Conservation (phyloP, 2,329 filamentous ascomycete genomes). For the Aspergillus aculeatinus region DNA sequence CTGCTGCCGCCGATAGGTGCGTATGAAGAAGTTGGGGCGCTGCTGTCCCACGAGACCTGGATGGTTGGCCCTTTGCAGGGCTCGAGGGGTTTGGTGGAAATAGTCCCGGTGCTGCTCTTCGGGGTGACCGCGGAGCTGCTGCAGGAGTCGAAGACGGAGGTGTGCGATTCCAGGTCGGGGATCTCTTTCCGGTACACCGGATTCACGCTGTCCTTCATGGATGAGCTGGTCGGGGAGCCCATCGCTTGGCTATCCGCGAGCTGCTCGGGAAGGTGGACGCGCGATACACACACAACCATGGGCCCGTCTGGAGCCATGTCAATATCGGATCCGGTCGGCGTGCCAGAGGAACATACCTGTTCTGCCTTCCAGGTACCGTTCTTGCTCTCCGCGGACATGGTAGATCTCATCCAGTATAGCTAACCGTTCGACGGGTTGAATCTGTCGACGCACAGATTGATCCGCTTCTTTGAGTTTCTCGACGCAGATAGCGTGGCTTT, state of each 20-base stretch:
- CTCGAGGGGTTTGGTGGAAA: neutral
- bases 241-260: conserved; percentile 19
- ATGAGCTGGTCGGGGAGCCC: conserved; percentile 16
- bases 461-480: conserved; percentile 35
- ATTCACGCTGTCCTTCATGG: conserved; percentile 15
- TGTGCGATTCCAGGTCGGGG: conserved; percentile 23
- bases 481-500: conserved; percentile 34
- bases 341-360: conserved; percentile 24
- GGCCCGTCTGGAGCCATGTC: conserved; percentile 23
- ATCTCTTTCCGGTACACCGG: conserved; percentile 15
- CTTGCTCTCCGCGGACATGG: conserved; percentile 34
- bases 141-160: conserved; percentile 22
- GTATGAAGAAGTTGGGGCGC: conserved; percentile 6
- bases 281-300: conserved; percentile 27
- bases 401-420: conserved; percentile 38
- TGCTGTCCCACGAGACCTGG: conserved; percentile 14
- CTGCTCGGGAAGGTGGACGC: conserved; percentile 29
- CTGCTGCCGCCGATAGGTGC: conserved; percentile 11
- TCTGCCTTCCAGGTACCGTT: conserved; percentile 29
- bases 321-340: neutral
- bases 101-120: conserved; percentile 5
- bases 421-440: conserved; percentile 28
- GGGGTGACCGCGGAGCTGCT: conserved; percentile 8
- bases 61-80: conserved; percentile 6
- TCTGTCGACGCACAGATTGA: conserved; percentile 35